Evolutionary conservation across 2,329 filamentous ascomycete genomes (phyloP).

Genomic region (Sarocladium strictum): DNA sequence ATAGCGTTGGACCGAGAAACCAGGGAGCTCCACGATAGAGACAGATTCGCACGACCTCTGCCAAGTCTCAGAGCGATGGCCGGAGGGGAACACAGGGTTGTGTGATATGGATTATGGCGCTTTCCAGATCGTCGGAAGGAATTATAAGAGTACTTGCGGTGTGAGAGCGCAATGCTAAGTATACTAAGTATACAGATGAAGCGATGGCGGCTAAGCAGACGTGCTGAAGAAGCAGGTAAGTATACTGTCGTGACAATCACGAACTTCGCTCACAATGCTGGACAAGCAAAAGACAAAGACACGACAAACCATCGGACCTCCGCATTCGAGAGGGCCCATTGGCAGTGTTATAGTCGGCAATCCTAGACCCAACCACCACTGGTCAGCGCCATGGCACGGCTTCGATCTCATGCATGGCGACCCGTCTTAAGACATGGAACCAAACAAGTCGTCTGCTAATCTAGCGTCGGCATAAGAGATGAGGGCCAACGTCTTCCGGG

Average conservation of each 20-base stretch:
- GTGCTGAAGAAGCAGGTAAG: background rate
- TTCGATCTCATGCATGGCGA: too few species aligned
- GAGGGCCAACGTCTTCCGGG: background rate
- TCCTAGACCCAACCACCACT: background rate
- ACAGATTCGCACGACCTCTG: too few species aligned
- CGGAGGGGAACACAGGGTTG: too few species aligned
- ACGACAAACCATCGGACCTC: background rate
- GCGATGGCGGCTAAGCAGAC: background rate
- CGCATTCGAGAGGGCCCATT: background rate
- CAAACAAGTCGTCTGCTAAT: background rate
- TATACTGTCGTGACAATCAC: background rate
- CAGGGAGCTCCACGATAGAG: too few species aligned
- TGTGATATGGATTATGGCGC: too few species aligned
- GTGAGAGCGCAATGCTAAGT: background rate
- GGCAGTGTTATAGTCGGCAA: background rate
- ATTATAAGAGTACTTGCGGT: background rate
- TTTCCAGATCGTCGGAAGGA: too few species aligned
- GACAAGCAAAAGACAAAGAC: background rate
- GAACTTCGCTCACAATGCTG: background rate
- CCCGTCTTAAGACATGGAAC: background rate
- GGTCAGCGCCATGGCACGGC: background rate
- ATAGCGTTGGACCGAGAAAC: too few species aligned
- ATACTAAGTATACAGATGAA: background rate
- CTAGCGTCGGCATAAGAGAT: conserved; percentile 2
- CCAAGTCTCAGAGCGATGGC: too few species aligned